Evolutionary conservation across 306 rosid genomes (phyloP).

Genomic region (Trifolium subterraneum): DNA sequence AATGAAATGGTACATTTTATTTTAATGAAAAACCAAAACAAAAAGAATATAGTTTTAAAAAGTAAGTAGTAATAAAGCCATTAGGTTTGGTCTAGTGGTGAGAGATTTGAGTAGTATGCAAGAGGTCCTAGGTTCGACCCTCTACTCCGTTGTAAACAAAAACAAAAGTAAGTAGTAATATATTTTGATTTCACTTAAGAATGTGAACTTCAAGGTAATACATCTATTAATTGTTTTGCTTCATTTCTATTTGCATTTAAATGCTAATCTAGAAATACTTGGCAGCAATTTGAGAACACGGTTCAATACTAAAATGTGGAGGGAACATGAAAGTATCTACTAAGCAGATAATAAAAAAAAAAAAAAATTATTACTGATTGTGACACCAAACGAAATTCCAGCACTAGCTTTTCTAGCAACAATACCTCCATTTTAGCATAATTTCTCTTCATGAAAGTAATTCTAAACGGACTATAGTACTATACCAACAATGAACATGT

Average conservation of each 20-base stretch:
- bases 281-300: background rate
- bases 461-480: conserved; percentile 17
- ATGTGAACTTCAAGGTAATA: too few species aligned
- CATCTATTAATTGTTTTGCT: background rate
- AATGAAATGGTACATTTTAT: too few species aligned
- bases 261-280: background rate
- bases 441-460: conserved; percentile 26
- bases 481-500: conserved; percentile 32
- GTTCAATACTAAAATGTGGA: too few species aligned
- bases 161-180: too few species aligned
- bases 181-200: too few species aligned
- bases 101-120: too few species aligned
- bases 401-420: background rate
- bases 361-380: background rate
- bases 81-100: too few species aligned
- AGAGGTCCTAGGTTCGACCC: too few species aligned
- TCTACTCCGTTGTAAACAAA: too few species aligned
- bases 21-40: too few species aligned
- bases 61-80: too few species aligned
- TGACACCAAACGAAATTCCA: conserved; percentile 8
- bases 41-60: too few species aligned
- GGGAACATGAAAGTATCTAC: background rate
- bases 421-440: conserved; percentile 10
- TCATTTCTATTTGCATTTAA: background rate
- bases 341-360: background rate